phyloP scores from a whole-genome alignment of 2,329 filamentous ascomycete species.

The Nemania diffusa region DNA sequence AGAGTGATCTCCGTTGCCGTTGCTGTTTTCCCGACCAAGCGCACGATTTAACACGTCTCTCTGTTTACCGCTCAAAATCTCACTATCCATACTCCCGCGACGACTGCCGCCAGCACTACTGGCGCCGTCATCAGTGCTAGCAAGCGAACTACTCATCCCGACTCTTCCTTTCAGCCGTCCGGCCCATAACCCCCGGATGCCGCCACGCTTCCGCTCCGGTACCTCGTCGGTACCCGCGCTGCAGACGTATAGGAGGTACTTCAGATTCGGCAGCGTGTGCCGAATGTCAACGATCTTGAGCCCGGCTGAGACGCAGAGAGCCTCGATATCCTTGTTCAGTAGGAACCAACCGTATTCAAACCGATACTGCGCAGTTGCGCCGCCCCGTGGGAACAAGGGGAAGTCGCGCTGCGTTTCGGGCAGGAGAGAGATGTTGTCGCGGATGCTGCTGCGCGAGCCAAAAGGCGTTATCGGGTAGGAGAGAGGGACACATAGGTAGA shows the following conservation, averaged over 20 bases:
- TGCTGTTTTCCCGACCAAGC: conserved; percentile 40
- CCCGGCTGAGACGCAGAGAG: conserved; percentile 71
- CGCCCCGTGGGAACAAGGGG: conserved; percentile 76
- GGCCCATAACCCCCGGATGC: conserved; percentile 67
- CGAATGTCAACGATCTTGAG: conserved; percentile 88
- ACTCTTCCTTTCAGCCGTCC: conserved; percentile 56
- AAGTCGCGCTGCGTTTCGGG: conserved; percentile 70
- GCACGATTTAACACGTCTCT: conserved; percentile 56
- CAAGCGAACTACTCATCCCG: conserved; percentile 30
- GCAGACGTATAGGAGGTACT: conserved; percentile 90
- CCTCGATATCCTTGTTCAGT: conserved; percentile 94
- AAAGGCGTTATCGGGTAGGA: conserved; percentile 81
- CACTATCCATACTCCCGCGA: conserved; percentile 49
- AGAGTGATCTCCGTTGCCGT: conserved; percentile 19
- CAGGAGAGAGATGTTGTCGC: conserved; percentile 68
- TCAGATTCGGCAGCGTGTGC: conserved; percentile 91
- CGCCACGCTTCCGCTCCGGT: conserved; percentile 69
- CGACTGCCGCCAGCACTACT: conserved; percentile 52
- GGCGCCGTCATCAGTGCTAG: conserved; percentile 51
- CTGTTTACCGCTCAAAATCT: conserved; percentile 49
- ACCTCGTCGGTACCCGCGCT: conserved; percentile 78
- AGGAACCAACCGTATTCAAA: conserved; percentile 97
- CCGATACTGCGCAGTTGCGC: conserved; percentile 79
- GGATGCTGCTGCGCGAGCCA: conserved; percentile 75
- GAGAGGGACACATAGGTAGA: conserved; percentile 81